Base-by-base conservation (phyloP, 2,329 filamentous ascomycete genomes). In the Pseudogymnoascus sp. region DNA sequence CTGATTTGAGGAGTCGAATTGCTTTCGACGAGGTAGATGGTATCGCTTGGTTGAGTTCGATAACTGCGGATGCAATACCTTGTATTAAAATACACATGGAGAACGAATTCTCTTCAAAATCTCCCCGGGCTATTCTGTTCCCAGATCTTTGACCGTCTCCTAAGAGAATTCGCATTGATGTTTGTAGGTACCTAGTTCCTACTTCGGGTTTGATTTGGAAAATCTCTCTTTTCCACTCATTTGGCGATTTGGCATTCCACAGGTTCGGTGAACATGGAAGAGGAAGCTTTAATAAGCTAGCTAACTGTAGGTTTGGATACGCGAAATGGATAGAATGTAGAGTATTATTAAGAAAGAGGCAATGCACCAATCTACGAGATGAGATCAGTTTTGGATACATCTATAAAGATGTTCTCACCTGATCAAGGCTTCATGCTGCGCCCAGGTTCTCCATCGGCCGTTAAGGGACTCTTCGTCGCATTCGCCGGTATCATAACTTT, bases 181-280 rank as follows among this genome's bases (percentile, higher is more conserved):
- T 40, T 19, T 40, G 38, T 40, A 67, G 60, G 35, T 66, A 65
- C n/a, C 59, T 65, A 14, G 66, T 66, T n/a, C 66, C 66, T 37
- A 65, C 66, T 62, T 66, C 63, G 3, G 66, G 66, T 56, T 65
- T 53, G 24, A 67, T 67, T 63, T 64, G 56, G 38, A n/a, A 40
- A 40, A 40, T 10, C 38, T 40, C 16, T 40, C 38, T 40, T 40
- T 40, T 40, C 38, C 38, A 40, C 38, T 40, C 38, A 40, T 40
- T 40, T 19, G 7, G 38, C 14, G 38, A 8, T 40, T 40, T 40
- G 38, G 26, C 50, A n/a, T 26, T 56, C 50, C 24, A 56, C 24
- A 35, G 50, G n/a, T 56, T 56, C 31, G 50, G 10, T 28, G 50
- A n/a, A 35, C 50, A 28, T 56, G 50, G 50, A 28, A 35, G 26